These are phyloP conservation scores for Sarcodon aspratus DNA, from an alignment of 768 basidiomycete genomes.

Conservation along the genomic window DNA sequence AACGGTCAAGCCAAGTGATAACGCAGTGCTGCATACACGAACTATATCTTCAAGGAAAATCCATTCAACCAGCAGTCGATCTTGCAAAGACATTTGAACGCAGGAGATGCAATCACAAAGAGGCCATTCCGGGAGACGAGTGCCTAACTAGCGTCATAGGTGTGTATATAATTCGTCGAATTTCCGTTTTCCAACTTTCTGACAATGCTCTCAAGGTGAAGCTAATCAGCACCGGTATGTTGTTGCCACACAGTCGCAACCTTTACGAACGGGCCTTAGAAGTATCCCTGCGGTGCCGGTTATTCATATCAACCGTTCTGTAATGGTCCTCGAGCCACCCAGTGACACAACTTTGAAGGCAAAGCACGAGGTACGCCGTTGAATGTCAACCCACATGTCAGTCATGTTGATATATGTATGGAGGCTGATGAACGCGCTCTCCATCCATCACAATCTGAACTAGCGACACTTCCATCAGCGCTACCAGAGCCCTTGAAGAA, in stretches of 20 bases:
- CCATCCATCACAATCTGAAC: slow-evolving; percentile 38
- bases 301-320: slow-evolving; percentile 83
- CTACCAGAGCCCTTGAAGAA: slow-evolving; percentile 38
- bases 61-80: slow-evolving; percentile 67
- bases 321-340: slow-evolving; percentile 88
- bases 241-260: slow-evolving; percentile 71
- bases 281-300: slow-evolving; percentile 78
- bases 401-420: background rate
- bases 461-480: slow-evolving; percentile 26
- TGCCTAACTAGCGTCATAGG: slow-evolving; percentile 79
- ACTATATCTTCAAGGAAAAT: slow-evolving; percentile 74
- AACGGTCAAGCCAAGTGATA: slow-evolving; percentile 73
- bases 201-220: slow-evolving; percentile 35
- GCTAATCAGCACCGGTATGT: slow-evolving; percentile 91
- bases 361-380: slow-evolving; percentile 46
- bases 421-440: slow-evolving; percentile 59
- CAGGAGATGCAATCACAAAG: slow-evolving; percentile 88
- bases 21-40: slow-evolving; percentile 96
- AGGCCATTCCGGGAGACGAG: slow-evolving; percentile 75
- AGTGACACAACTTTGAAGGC: slow-evolving; percentile 62
- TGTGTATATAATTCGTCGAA: slow-evolving; percentile 20
- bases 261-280: slow-evolving; percentile 60
- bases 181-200: background rate
- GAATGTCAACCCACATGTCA: background rate
- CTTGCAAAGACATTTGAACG: slow-evolving; percentile 91